Evolutionary conservation across 495 filamentous ascomycete genomes (phyloP), one percentile per base, ranked within the genome.

Genomic region (Copromyces sp.): DNA sequence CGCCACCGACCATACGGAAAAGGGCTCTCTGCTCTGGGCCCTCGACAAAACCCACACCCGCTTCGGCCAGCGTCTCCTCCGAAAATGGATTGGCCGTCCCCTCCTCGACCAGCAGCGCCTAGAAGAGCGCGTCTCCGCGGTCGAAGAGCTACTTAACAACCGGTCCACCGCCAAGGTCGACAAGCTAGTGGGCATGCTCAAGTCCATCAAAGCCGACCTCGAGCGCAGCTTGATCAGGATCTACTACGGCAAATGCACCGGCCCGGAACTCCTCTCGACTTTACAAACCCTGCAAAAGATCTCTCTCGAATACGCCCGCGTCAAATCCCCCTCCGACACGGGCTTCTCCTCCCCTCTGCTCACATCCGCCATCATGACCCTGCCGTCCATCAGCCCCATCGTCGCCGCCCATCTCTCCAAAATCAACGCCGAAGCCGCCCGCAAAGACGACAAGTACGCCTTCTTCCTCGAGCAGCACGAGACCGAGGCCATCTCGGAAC

Each of bases 1-100:
- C 74, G 90, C 94, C 74, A 98, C 95, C 0, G 95, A 99, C 77
- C 87, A 94, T 71, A 87, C 88, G 0, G 88, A 90, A 61, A 96
- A 92, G 75, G 95, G 96, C 1, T 97, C 94, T 79, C 85, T 99
- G 17, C 92, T 98, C 80, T 99, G 95, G 95, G 93, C 94, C 0
- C 82, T 99, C 37, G 93, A 99, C 80, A 93, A 95, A 71, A 99
- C 95, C 1, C 87, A 89, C 68, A 99, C 95, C 0, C 89, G 93
- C 5, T 97, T 97, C 76, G 95, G 95, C 3, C 92, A 93, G 74
- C 86, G 95, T 39, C 83, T 98, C 53, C 85, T 99, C 65, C 88
- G 95, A 38, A 97, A 94, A 77, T 99, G 95, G 95, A 94, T 99
- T 70, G 95, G 95, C 4, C 87, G 95, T 45, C 95, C 95, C 7